Evolutionary conservation across 1,284 basidiomycete genomes (phyloP).

Genomic region (Clitocybe nebularis): DNA sequence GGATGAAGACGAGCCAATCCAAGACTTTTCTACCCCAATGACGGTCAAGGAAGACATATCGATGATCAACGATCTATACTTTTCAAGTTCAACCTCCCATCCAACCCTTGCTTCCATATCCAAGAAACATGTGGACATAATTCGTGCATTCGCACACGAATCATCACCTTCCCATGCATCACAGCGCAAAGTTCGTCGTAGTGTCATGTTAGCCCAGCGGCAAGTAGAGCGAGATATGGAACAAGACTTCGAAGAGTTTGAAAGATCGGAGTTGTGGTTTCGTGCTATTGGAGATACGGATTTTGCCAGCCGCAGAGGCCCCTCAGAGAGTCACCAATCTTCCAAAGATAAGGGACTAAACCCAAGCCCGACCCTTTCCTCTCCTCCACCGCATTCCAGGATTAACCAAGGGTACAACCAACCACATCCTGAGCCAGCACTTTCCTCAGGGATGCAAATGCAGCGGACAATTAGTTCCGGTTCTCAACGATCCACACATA

Average conservation of each 20-base stretch:
- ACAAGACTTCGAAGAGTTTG: conserved; percentile 87
- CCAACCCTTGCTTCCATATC: conserved; percentile 64
- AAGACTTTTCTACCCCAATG: conserved; percentile 51
- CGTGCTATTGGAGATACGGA: conserved; percentile 79
- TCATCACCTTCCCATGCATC: conserved; percentile 40
- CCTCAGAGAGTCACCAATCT: conserved; percentile 20
- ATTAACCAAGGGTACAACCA: conserved; percentile 20
- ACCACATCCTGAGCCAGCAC: conserved; percentile 38
- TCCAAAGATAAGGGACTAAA: conserved; percentile 24
- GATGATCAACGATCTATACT: conserved; percentile 86
- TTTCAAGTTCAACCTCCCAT: conserved; percentile 57
- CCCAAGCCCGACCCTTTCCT: conserved; percentile 17
- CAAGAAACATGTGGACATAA: conserved; percentile 62
- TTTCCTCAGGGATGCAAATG: conserved; percentile 30
- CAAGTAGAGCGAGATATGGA: conserved; percentile 89
- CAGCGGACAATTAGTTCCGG: conserved; percentile 32
- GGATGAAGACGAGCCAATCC: conserved; percentile 64
- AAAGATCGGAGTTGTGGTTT: conserved; percentile 86
- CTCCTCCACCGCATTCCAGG: conserved; percentile 19
- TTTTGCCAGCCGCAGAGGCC: conserved; percentile 29
- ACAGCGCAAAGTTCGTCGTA: conserved; percentile 64
- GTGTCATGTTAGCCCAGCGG: conserved; percentile 80
- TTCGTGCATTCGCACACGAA: conserved; percentile 64
- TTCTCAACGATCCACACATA: conserved; percentile 28
- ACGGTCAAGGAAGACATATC: conserved; percentile 81